phyloP scores from a whole-genome alignment of 306 rosid genomes.

The Cucurbita pepo region DNA sequence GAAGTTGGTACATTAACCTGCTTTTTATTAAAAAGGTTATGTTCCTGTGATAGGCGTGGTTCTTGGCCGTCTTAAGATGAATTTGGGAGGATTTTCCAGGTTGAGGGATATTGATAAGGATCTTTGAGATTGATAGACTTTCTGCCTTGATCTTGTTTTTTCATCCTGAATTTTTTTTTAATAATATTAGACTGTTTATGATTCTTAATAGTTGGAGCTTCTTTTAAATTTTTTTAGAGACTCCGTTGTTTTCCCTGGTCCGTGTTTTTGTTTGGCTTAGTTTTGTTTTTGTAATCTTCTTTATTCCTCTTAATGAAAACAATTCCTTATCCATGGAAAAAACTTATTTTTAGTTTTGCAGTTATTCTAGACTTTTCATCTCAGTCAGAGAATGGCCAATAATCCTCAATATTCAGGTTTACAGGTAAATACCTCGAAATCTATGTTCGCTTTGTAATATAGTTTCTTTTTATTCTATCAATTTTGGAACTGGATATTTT shows the following conservation, averaged over 20 bases:
- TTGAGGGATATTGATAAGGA: neutral
- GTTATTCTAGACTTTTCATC: slow-evolving; percentile 10
- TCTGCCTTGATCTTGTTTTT: neutral
- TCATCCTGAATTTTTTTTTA: neutral
- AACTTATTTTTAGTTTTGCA: slow-evolving; percentile 8
- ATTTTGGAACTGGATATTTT: neutral
- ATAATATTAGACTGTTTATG: neutral
- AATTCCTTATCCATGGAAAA: neutral
- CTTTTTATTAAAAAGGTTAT: neutral
- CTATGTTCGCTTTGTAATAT: neutral
- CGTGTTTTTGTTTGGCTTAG: neutral
- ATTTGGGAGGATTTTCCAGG: neutral
- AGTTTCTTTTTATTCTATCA: neutral
- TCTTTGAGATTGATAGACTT: neutral
- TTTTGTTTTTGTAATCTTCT: neutral
- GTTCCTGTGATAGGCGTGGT: neutral
- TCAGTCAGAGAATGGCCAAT: slow-evolving; percentile 39
- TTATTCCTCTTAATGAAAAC: neutral
- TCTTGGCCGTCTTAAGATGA: neutral
- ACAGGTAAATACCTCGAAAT: slow-evolving; percentile 32
- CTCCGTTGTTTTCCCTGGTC: neutral
- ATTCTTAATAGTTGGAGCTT: neutral
- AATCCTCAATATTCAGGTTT: slow-evolving; percentile 67
- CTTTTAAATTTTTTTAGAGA: neutral
- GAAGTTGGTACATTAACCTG: too few relatives aligned